phyloP scores from a whole-genome alignment of 2,329 filamentous ascomycete species.

The Colletotrichum sp. region DNA sequence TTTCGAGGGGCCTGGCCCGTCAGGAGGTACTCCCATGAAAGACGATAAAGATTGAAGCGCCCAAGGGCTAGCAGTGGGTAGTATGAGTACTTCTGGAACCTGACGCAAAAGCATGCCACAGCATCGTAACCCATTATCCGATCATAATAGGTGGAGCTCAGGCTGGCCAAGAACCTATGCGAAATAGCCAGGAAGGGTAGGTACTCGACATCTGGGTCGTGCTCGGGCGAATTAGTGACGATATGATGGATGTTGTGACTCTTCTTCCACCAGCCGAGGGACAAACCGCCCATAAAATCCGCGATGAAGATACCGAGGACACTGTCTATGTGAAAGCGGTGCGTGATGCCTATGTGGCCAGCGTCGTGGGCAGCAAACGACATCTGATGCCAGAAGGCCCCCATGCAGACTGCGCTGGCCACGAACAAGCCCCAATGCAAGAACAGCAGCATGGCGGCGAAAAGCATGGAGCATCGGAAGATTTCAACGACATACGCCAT shows the following conservation, averaged over 20 bases:
- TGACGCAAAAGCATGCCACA: constrained; percentile 72
- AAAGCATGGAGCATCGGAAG: constrained; percentile 73
- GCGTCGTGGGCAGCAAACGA: constrained; percentile 95
- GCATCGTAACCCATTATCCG: constrained; percentile 79
- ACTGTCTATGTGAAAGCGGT: constrained; percentile 82
- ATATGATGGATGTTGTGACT: constrained; percentile 98
- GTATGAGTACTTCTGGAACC: constrained; percentile 82
- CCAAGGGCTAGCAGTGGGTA: constrained; percentile 82
- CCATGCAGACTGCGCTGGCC: constrained; percentile 75
- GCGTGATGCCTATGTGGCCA: constrained; percentile 96
- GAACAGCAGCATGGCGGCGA: constrained; percentile 63
- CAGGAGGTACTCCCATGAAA: constrained; percentile 81
- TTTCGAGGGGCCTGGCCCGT: constrained; percentile 72
- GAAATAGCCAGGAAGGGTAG: constrained; percentile 89
- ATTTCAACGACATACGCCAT: constrained; percentile 77
- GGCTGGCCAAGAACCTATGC: constrained; percentile 75
- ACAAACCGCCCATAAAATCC: constrained; percentile 87
- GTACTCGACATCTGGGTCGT: constrained; percentile 94
- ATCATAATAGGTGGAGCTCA: constrained; percentile 84
- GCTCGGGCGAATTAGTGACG: constrained; percentile 94
- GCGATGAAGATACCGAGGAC: constrained; percentile 89
- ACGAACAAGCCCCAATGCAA: constrained; percentile 70
- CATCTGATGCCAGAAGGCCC: constrained; percentile 90
- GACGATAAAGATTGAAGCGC: constrained; percentile 84
- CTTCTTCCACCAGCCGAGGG: constrained; percentile 94